phyloP scores from a whole-genome alignment of 225 moss, liverwort and hornwort species.

The Pleurozium schreberi region DNA sequence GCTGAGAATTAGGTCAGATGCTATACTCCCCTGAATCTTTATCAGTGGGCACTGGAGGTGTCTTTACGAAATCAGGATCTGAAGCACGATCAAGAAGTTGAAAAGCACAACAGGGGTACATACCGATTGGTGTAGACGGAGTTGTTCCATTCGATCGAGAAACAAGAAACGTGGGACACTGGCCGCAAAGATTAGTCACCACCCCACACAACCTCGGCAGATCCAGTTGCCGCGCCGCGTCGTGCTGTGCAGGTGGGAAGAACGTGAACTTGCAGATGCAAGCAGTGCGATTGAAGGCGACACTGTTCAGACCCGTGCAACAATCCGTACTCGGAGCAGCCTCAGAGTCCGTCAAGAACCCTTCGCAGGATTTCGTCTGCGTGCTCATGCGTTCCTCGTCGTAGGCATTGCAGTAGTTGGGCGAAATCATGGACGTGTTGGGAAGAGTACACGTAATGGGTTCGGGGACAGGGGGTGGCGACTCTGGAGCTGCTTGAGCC shows the following conservation, averaged over 20 bases:
- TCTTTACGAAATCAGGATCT: neutral
- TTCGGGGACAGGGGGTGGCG: neutral
- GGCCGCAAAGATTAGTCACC: constrained; percentile 10
- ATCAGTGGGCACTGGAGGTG: neutral
- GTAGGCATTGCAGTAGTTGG: constrained; percentile 21
- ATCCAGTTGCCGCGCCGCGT: constrained; percentile 14
- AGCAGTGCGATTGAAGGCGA: constrained; percentile 17
- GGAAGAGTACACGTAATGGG: constrained; percentile 13
- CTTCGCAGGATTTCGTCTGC: constrained; percentile 9
- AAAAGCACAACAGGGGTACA: neutral
- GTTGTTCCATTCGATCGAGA: neutral
- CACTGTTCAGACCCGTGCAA: constrained; percentile 11
- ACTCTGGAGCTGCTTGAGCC: neutral
- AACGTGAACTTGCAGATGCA: constrained; percentile 34
- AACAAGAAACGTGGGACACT: constrained; percentile 23
- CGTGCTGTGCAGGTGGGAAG: constrained; percentile 12
- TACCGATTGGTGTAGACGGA: neutral
- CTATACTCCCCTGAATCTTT: neutral
- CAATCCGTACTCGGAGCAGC: neutral
- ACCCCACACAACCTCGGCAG: constrained; percentile 23
- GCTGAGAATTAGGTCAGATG: neutral
- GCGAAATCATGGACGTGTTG: constrained; percentile 8
- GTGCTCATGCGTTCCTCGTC: constrained; percentile 6
- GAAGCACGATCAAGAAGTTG: neutral
- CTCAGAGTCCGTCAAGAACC: constrained; percentile 4